Base-by-base conservation (phyloP, 2,329 filamentous ascomycete genomes). In the Phialemoniopsis sp. region DNA sequence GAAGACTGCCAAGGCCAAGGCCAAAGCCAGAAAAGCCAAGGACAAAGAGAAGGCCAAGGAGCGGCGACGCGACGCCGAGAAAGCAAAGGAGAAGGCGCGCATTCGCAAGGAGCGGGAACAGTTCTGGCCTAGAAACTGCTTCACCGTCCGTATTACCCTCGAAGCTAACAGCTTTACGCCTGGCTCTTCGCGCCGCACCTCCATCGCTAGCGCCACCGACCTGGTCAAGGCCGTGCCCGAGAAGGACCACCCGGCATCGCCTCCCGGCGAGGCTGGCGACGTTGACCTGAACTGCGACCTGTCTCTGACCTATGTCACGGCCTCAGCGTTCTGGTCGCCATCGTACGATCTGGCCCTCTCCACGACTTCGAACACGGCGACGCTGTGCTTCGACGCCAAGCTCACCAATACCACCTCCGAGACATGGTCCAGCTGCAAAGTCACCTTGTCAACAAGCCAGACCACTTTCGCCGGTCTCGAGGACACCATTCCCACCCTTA, bases 371-470 rank as follows among this genome's bases (percentile, higher is more conserved):
- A 71, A 68, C 36, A 69, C 70, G 1, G 78, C 68, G 2, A 60
- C 60, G 5, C 64, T 85, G 13, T 72, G 71, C 49, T 85, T 85
- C 53, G 76, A 82, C 39, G 80, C 80, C 2, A 70, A 75, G 46
- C 71, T 84, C 38, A 72, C 68, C 41, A 85, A 85, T 58, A 63
- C 63, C 37, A 82, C 78, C 0, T 78, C 75, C 0, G 81, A 85
- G 59, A 76, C 72, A 1, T 85, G 81, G 81, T 64, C 63, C 21
- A 72, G 76, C 56, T 74, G 76, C 54, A 76, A 72, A 45, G 59
- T 85, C 29, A 71, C 70, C 0, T 68, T 85, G 5, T 84, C 80
- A 3, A 84, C 78, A 0, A 82, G 78, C 1, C 76, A 83, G 49
- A 73, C 79, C 4, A 69, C 68, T 5, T 80, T 77, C 38, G 67